phyloP scores from a whole-genome alignment of 495 filamentous ascomycete species.

The Aspergillus coremiiformis region DNA sequence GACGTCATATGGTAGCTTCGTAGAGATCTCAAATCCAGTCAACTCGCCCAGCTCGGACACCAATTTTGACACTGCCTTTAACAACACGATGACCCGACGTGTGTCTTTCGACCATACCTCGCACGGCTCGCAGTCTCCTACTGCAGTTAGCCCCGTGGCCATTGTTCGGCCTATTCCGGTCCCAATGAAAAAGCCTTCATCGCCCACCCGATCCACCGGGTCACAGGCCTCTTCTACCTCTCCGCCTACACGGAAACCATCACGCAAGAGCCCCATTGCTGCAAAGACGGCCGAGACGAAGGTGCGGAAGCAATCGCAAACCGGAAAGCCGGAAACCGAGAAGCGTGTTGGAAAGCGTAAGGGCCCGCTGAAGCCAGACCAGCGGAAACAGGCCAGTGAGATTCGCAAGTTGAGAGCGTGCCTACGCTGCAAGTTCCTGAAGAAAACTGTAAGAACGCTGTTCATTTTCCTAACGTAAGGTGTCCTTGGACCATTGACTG shows the following conservation, averaged over 20 bases:
- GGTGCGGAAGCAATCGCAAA: conserved; percentile 63
- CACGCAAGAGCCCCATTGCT: conserved; percentile 66
- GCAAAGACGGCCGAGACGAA: conserved; percentile 75
- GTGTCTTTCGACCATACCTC: conserved; percentile 33
- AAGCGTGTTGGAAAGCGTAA: conserved; percentile 84
- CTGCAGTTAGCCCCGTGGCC: conserved; percentile 58
- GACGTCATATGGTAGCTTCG: conserved; percentile 66
- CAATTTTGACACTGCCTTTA: conserved; percentile 57
- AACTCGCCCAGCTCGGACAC: conserved; percentile 60
- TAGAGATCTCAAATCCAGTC: conserved; percentile 68
- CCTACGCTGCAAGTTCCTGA: conserved; percentile 93
- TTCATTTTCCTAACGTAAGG: not conserved
- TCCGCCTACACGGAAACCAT: conserved; percentile 56
- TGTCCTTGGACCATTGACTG: not conserved
- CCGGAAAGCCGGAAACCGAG: conserved; percentile 72
- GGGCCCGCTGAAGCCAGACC: conserved; percentile 84
- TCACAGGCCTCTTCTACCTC: conserved; percentile 57
- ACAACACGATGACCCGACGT: conserved; percentile 33
- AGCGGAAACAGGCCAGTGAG: conserved; percentile 88
- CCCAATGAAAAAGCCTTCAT: conserved; percentile 60
- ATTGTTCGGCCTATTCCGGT: conserved; percentile 57
- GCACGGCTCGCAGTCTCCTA: conserved; percentile 41
- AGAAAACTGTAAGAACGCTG: conserved; percentile 63
- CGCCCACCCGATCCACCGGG: conserved; percentile 48
- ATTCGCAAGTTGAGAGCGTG: conserved; percentile 89